Evolutionary conservation across 2,329 filamentous ascomycete genomes (phyloP), one percentile per base, ranked within the genome.

Genomic region (Periconia macrospinosa): DNA sequence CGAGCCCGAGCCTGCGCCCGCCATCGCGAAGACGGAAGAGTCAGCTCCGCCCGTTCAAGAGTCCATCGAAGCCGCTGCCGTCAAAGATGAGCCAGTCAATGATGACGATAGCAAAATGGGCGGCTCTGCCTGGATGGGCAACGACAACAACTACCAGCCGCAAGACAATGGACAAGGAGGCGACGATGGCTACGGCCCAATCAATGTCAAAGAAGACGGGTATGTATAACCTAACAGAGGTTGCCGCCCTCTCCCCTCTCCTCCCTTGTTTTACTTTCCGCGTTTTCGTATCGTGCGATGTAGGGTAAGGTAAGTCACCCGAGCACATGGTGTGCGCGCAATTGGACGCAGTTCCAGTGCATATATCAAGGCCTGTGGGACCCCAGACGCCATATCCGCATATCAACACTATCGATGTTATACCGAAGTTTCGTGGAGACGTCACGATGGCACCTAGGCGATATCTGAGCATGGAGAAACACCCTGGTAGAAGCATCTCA

Each of bases 141-240:
- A 68, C 55, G 65, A 63, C 49, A 59, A 63, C 14, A 42, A 17
- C 41, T 17, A 42, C 35, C 65, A 70, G 51, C 61, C 66, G 7
- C 68, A 67, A 37, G 69, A 69, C 53, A 67, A 67, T 46, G 63
- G 58, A 43, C 63, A 63, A 11, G 62, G 69, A 43, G 69, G 71
- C 30, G 72, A 77, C 30, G 75, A 78, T 47, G 74, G 79, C 51
- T 77, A 79, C 55, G 75, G 75, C 33, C 76, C 76, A 55, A 86
- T 89, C 57, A 88, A 87, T 56, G 90, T 92, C 53, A 95, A 95
- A 76, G 91, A 95, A 84, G 91, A 95, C 72, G 91, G 91, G 91
- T 95, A 87, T 92, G 91, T 75, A 41, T 35, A 8, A 6, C 33
- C 33, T n/a, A 6, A 5, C 15, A 37, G 5, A 5, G 11, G 15